Conservation (phyloP, 441 rosid genomes). For the Rhodomyrtus psidioides region DNA sequence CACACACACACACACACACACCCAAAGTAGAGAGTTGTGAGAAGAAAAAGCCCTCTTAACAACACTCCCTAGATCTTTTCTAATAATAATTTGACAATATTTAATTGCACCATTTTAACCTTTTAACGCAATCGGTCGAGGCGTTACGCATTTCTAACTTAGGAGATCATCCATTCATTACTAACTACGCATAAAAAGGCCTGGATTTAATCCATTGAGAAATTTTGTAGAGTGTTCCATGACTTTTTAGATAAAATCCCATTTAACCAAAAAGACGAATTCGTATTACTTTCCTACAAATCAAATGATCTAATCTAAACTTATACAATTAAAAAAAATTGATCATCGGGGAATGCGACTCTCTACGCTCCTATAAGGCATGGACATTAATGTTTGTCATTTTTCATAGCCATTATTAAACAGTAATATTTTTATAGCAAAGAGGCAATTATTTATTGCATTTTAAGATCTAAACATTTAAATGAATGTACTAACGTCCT, state of each 20-base stretch:
- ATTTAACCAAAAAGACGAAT: neutral
- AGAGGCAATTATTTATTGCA: too few relatives aligned
- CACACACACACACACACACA: too few relatives aligned
- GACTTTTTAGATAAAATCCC: neutral
- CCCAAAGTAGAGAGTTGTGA: neutral
- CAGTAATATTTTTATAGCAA: too few relatives aligned
- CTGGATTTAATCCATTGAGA: neutral
- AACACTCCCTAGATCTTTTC: neutral
- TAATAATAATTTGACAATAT: neutral
- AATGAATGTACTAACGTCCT: too few relatives aligned
- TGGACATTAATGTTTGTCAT: too few relatives aligned
- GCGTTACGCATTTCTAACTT: too few relatives aligned
- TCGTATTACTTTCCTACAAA: neutral
- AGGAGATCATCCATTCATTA: too few relatives aligned
- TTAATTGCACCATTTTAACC: too few relatives aligned
- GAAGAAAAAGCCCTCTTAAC: neutral
- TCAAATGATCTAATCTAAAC: neutral
- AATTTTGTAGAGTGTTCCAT: neutral
- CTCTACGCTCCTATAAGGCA: neutral
- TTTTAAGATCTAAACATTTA: too few relatives aligned
- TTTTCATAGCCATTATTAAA: too few relatives aligned
- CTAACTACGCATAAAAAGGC: too few relatives aligned
- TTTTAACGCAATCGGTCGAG: too few relatives aligned
- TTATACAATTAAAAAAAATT: neutral
- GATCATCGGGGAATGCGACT: fast-evolving